Base-by-base conservation (phyloP, 2,329 filamentous ascomycete genomes). In the Aspergillus japonicus region DNA sequence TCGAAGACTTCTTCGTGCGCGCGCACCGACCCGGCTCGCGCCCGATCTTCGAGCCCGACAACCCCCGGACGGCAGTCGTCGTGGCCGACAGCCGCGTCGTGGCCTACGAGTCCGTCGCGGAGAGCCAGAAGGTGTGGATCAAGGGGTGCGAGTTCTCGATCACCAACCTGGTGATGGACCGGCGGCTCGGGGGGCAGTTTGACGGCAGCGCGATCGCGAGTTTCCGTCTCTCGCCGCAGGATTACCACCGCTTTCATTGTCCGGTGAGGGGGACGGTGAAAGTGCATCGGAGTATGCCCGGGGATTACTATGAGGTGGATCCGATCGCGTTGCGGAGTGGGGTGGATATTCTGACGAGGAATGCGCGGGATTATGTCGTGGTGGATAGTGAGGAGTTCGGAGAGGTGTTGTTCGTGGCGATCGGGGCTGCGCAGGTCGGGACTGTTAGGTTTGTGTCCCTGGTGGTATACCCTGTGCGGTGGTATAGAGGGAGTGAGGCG, bases 181-280 rank as follows among this genome's bases (percentile, higher is more conserved):
- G 62, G 31, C 63, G 74, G 11, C 62, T 75, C 0, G 73, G 72
- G 5, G 59, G 64, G n/a, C 59, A 63, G 24, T 80, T 76, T 58
- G 65, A 66, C 5, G 68, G 74, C 16, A 76, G 71, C 0, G 67
- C 73, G 0, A 67, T 80, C 8, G 78, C 77, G 5, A 78, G 75
- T 57, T 79, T 78, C 57, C 71, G 76, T 4, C 66, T 81, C 2
- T 75, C 72, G 26, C 77, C 77, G 11, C 78, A 80, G 68, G 78
- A 81, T 63, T 81, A 81, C 60, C 78, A 81, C 62, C 72, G 79
- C 4, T 81, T 76, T 61, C 78, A 81, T 66, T 74, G 73, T 3
- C 79, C 79, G 3, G 76, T 81, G 3, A 68, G 67, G 0, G 78
- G 79, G 1, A 74, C 54, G 3, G 68, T 81, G 2, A 74, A 70